Conservation (phyloP, 306 rosid genomes). For the Oxytropis ochrocephala region DNA sequence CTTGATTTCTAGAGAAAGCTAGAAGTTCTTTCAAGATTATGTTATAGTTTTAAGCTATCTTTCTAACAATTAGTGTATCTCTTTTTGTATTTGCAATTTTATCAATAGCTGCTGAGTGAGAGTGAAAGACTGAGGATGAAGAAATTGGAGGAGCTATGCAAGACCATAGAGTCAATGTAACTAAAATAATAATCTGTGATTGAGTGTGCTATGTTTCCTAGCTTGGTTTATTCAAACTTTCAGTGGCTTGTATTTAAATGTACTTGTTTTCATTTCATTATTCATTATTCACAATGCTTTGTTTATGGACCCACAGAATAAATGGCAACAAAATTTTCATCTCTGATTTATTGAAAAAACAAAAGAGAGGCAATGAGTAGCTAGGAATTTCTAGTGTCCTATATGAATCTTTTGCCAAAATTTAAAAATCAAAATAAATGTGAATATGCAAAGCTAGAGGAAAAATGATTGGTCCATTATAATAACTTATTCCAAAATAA, state of each 20-base stretch:
- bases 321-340: not conserved
- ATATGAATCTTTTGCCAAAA: not conserved
- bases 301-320: not conserved
- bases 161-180: not conserved
- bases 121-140: conserved; percentile 77
- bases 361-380: not conserved
- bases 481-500: too few relatives aligned
- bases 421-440: not conserved
- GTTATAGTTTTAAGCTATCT: not conserved
- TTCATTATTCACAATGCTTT: conserved; percentile 1
- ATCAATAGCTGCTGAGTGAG: conserved; percentile 56
- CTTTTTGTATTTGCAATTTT: conserved; percentile 2
- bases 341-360: not conserved
- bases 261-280: not conserved
- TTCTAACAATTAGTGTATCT: not conserved
- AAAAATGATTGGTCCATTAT: not conserved
- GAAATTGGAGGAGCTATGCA: conserved; percentile 79
- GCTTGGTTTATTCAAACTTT: conserved; percentile 5
- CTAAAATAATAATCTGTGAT: conserved; percentile 8
- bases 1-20: not conserved
- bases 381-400: not conserved
- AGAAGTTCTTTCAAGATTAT: not conserved
- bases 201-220: conserved; percentile 6
- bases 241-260: conserved; percentile 16
- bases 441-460: not conserved